Evolutionary conservation across 345 rosid genomes (phyloP).

Genomic region (Salix arbutifolia): DNA sequence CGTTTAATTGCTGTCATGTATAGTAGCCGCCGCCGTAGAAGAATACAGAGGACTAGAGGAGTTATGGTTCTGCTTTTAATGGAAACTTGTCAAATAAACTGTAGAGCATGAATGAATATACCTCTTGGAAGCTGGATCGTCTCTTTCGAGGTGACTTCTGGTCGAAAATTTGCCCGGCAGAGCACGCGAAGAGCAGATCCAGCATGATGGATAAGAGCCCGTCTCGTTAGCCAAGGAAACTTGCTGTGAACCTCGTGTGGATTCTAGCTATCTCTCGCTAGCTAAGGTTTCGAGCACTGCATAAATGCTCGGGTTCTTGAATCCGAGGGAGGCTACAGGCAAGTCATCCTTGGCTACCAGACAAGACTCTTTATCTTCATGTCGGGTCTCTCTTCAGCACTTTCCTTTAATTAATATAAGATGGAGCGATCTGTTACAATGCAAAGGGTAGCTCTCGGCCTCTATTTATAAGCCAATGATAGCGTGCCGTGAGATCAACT

Average conservation of each 20-base stretch:
- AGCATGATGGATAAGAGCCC: slow-evolving; percentile 35
- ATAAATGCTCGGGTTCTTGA: not conserved
- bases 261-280: not conserved
- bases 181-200: not conserved
- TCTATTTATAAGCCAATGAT: slow-evolving; percentile 15
- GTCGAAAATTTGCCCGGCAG: too few species aligned
- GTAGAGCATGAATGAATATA: too few species aligned
- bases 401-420: not conserved
- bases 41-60: too few species aligned
- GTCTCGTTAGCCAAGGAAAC: slow-evolving; percentile 49
- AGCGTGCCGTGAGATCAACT: too few species aligned
- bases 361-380: slow-evolving; percentile 35
- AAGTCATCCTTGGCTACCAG: slow-evolving; percentile 54
- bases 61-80: too few species aligned
- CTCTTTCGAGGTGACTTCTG: too few species aligned
- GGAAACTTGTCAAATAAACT: too few species aligned
- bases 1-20: too few species aligned
- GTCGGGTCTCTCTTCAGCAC: slow-evolving; percentile 27
- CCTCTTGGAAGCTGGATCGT: too few species aligned
- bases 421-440: too few species aligned
- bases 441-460: not conserved
- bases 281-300: too few species aligned
- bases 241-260: slow-evolving; percentile 32
- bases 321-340: slow-evolving; percentile 28
- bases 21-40: too few species aligned